Evolutionary conservation across 371 early-diverging fungal genomes (phyloP).

Genomic region (Circinella umbellata): DNA sequence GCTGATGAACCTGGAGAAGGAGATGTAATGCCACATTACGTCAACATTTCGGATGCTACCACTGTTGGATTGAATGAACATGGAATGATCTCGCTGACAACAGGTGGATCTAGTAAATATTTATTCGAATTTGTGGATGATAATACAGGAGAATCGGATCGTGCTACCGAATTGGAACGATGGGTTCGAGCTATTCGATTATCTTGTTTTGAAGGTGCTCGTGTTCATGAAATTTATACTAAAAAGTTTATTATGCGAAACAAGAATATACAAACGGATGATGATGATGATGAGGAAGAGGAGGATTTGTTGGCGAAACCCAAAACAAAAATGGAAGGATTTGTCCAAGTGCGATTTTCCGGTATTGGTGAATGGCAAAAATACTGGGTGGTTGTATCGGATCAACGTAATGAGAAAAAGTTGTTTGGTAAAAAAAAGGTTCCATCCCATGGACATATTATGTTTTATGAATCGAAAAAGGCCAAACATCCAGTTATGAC

Average conservation of each 20-base stretch:
- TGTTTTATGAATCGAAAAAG: slow-evolving; percentile 64
- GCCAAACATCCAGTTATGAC: slow-evolving; percentile 61
- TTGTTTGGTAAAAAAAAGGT: slow-evolving; percentile 58
- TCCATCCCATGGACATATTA: slow-evolving; percentile 55
- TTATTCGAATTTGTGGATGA: slow-evolving; percentile 21
- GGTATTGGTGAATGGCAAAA: slow-evolving; percentile 70
- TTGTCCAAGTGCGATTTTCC: slow-evolving; percentile 63
- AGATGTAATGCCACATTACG: slow-evolving; percentile 58
- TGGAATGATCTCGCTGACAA: slow-evolving; percentile 53
- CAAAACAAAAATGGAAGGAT: slow-evolving; percentile 47
- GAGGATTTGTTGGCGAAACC: slow-evolving; percentile 18
- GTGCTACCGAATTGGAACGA: background rate
- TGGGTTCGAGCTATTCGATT: slow-evolving; percentile 79
- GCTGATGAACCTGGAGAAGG: slow-evolving; percentile 11
- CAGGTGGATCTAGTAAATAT: slow-evolving; percentile 70
- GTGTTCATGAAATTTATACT: slow-evolving; percentile 79
- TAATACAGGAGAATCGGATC: slow-evolving; percentile 42
- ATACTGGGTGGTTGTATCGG: slow-evolving; percentile 63
- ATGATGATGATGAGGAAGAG: slow-evolving; percentile 6
- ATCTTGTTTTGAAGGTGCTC: slow-evolving; percentile 76
- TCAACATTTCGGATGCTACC: slow-evolving; percentile 72
- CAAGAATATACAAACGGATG: slow-evolving; percentile 12
- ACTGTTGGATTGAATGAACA: slow-evolving; percentile 50
- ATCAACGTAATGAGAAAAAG: slow-evolving; percentile 57
- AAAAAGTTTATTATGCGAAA: slow-evolving; percentile 53